These are phyloP conservation scores for Rhodotorula sp. DNA, from an alignment of 1,284 basidiomycete genomes.

Conservation along the genomic window DNA sequence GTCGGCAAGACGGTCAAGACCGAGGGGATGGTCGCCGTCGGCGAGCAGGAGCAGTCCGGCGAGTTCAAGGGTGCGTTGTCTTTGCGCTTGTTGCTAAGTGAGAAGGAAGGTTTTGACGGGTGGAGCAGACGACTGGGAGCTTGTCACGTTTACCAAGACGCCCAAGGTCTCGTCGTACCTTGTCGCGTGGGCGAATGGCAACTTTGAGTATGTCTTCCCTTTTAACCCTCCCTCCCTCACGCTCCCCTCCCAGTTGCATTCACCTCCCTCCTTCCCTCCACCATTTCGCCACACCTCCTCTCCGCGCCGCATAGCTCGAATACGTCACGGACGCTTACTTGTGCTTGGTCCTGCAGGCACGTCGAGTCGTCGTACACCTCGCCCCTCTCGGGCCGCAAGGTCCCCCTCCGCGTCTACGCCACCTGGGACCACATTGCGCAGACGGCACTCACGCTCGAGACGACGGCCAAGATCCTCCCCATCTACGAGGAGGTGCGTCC, in stretches of 20 bases:
- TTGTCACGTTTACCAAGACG: constrained; percentile 49
- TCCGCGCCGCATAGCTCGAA: background rate
- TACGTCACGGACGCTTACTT: background rate
- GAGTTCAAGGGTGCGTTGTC: constrained; percentile 12
- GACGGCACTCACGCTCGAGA: constrained; percentile 74
- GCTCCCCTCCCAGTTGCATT: too few relatives aligned
- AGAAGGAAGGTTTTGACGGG: too few relatives aligned
- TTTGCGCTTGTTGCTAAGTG: too few relatives aligned
- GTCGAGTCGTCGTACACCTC: constrained; percentile 77
- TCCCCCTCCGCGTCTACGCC: constrained; percentile 81
- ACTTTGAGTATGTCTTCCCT: constrained; percentile 58
- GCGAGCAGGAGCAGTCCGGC: constrained; percentile 9
- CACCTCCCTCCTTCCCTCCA: background rate
- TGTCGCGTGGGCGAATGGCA: constrained; percentile 87
- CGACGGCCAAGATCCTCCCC: constrained; percentile 82
- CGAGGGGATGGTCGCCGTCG: constrained; percentile 36
- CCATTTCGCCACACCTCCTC: background rate
- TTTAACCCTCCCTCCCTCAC: too few relatives aligned
- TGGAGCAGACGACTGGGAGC: constrained; percentile 45
- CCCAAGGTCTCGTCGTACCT: constrained; percentile 83
- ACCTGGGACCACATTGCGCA: constrained; percentile 86
- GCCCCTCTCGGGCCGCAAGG: constrained; percentile 75
- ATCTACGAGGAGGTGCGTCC: constrained; percentile 72
- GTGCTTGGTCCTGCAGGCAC: background rate
- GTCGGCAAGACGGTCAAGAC: constrained; percentile 53